These are phyloP conservation scores for Cryomyces antarcticus DNA, from an alignment of 495 filamentous ascomycete genomes.

Conservation along the genomic window DNA sequence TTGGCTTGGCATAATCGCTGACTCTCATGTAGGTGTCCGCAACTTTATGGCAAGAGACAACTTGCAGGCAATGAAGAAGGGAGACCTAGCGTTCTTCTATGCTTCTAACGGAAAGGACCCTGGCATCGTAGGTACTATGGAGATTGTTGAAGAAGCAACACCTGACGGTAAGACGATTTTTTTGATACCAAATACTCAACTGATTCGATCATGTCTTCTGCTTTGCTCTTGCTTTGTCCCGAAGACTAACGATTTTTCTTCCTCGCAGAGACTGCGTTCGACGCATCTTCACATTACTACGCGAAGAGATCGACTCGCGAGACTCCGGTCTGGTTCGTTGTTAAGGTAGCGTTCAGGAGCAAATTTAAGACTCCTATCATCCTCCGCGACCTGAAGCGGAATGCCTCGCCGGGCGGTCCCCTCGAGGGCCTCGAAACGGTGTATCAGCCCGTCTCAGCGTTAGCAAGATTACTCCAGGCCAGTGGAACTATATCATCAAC, in stretches of 20 bases:
- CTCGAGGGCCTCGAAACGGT: slow-evolving; percentile 73
- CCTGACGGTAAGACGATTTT: slow-evolving; percentile 41
- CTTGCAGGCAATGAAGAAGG: slow-evolving; percentile 72
- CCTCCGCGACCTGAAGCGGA: slow-evolving; percentile 52
- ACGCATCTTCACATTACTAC: slow-evolving; percentile 60
- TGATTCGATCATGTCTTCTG: neutral
- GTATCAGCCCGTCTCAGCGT: slow-evolving; percentile 70
- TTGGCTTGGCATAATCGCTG: neutral
- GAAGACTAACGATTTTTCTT: slow-evolving; percentile 3
- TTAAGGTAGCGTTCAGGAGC: slow-evolving; percentile 66
- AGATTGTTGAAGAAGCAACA: slow-evolving; percentile 66
- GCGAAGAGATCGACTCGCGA: slow-evolving; percentile 52
- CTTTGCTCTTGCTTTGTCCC: neutral
- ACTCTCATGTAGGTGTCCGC: slow-evolving; percentile 27
- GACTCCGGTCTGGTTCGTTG: slow-evolving; percentile 74
- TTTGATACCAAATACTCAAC: neutral
- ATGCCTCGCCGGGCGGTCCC: slow-evolving; percentile 31
- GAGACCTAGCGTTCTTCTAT: slow-evolving; percentile 91
- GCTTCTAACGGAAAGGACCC: slow-evolving; percentile 88
- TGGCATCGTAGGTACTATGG: slow-evolving; percentile 83
- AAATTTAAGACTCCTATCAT: slow-evolving; percentile 59
- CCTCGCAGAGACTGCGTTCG: slow-evolving; percentile 52
- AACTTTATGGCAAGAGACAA: slow-evolving; percentile 59
- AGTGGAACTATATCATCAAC: slow-evolving; percentile 65
- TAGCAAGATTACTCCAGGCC: slow-evolving; percentile 43